These are phyloP conservation scores for Blastobotrys persicus DNA, from an alignment of 1,139 yeast genomes.

Conservation along the genomic window DNA sequence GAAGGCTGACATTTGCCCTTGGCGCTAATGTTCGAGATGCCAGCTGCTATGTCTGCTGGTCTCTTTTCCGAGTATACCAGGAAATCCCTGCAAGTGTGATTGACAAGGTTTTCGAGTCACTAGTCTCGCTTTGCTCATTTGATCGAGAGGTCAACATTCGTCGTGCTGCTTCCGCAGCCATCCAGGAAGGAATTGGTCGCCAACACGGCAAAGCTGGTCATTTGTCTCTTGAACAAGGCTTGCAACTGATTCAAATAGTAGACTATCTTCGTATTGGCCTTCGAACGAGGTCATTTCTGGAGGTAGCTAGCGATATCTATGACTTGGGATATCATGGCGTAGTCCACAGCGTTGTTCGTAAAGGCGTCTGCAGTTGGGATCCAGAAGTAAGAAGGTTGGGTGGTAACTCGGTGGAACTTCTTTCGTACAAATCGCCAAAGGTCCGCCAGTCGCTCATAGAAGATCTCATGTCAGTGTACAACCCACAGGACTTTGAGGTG, in stretches of 20 bases:
- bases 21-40: conserved; percentile 81
- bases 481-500: conserved; percentile 22
- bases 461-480: conserved; percentile 11
- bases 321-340: conserved; percentile 35
- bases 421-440: conserved; percentile 2
- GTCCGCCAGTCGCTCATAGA: conserved; percentile 9
- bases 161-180: conserved; percentile 80
- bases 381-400: conserved; percentile 43
- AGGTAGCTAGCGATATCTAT: conserved; percentile 38
- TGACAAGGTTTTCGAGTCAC: conserved; percentile 26
- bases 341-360: conserved; percentile 21
- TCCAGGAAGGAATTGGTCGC: conserved; percentile 83
- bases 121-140: conserved; percentile 56
- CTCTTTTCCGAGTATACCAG: conserved; percentile 48
- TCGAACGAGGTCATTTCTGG: conserved; percentile 39
- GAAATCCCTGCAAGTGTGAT: conserved; percentile 32
- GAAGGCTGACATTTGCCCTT: conserved; percentile 46
- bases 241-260: conserved; percentile 58
- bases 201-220: conserved; percentile 45
- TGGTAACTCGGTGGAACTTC: conserved; percentile 28
- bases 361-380: conserved; percentile 37
- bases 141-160: conserved; percentile 74
- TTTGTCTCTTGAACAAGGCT: conserved; percentile 33
- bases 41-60: conserved; percentile 74
- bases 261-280: conserved; percentile 49